Evolutionary conservation across 805 yeast species (phyloP), one percentile per base, ranked within the genome.

Genomic region (Wickerhamiella lipophila): DNA sequence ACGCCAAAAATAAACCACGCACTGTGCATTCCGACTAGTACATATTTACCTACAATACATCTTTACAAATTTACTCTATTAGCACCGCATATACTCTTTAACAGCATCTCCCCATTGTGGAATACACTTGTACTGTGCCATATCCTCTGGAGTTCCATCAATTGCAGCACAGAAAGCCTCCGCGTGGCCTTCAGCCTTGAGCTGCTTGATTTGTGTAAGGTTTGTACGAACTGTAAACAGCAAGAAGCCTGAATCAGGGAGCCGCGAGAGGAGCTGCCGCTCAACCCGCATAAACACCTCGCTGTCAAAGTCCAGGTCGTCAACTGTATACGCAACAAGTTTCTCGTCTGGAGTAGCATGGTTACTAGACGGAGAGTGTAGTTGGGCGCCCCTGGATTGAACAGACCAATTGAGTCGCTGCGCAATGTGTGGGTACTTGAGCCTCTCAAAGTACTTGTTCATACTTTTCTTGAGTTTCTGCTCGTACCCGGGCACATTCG

Each of bases 81-180:
- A n/a, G n/a, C n/a, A n/a, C n/a, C n/a, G n/a, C 32, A 29, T 29
- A 29, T 63, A 74, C 3, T 64, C 55, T 51, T 68, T 67, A 0
- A 77, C 79, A 0, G 88, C 81, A 0, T 75, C 75, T 0, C 87
- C 85, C 87, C 92, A 83, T 53, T 69, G 78, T 1, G 71, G 71
- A 27, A 76, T 70, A 50, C 76, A 70, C 61, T 83, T 83, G 65
- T 83, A 83, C 23, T 66, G 65, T 1, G 78, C 77, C 50, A 82
- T 61, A 22, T 68, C 75, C 2, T 68, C 76, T 7, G 81, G 80
- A 59, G 83, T 70, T 0, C 78, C 81, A 19, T 73, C 73, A 30
- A 84, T 74, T 1, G 87, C 85, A 7, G 76, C 79, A 42, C 70
- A 66, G 18, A 83, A 63, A 16, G 78, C 72, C n/a, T 71, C 73